These are phyloP conservation scores for Coemansia furcata DNA, from an alignment of 192 early-diverging fungal genomes.

Conservation along the genomic window DNA sequence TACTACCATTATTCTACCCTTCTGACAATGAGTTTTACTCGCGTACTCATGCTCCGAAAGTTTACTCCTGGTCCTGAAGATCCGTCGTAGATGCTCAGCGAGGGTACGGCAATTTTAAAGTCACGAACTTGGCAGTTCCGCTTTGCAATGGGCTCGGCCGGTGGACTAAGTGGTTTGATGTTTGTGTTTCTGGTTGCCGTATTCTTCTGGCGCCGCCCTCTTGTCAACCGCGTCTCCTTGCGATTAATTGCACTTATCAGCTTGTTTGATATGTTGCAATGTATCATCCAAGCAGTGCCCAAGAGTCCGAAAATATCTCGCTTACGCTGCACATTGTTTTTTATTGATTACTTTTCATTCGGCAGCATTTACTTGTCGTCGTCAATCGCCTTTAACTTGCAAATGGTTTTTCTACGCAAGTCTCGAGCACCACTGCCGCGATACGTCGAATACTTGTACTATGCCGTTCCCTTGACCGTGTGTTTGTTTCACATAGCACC, in stretches of 20 bases:
- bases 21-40: too few species aligned
- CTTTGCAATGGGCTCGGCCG: too few species aligned
- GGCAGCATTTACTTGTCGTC: conserved; percentile 28
- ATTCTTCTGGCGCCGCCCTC: too few species aligned
- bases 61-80: too few species aligned
- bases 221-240: too few species aligned
- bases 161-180: too few species aligned
- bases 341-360: conserved; percentile 13
- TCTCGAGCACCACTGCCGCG: conserved; percentile 12
- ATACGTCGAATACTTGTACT: conserved; percentile 35
- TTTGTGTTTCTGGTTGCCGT: too few species aligned
- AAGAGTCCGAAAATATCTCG: neutral
- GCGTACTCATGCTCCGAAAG: too few species aligned
- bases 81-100: too few species aligned
- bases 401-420: conserved; percentile 31
- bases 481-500: conserved; percentile 7
- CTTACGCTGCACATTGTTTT: conserved; percentile 1
- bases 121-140: too few species aligned
- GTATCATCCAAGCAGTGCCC: conserved; percentile 1
- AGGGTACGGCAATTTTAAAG: too few species aligned
- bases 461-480: conserved; percentile 12
- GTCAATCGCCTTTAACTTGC: conserved; percentile 36
- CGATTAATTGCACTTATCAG: conserved; percentile 5
- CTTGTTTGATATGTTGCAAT: conserved; percentile 22
- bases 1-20: too few species aligned